Base-by-base conservation (phyloP, 1,139 yeast genomes). In the Candida sanyaensis region DNA sequence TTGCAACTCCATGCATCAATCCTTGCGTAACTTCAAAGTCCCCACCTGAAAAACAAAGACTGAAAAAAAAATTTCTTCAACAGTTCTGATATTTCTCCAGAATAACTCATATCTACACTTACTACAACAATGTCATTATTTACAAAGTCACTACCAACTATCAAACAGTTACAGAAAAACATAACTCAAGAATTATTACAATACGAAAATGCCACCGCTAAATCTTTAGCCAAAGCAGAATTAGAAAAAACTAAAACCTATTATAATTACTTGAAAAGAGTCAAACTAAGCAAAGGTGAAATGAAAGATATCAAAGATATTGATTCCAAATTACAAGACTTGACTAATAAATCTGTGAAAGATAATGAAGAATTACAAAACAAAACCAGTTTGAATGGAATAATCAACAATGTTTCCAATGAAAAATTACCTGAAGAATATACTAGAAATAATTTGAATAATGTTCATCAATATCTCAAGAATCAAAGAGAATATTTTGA, bases 401-500 rank as follows among this genome's bases (percentile, higher is more conserved):
- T 52, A n/a, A 27, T 46, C 12, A 45, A 44, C 9, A 42, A 46
- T 56, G 56, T 39, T 55, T 61, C 24, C 51, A 50, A 26, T 26
- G 39, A 34, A 9, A 30, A 37, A 23, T 30, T 34, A 36, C 38
- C 46, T 4, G 34, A 34, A 12, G 48, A 44, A 4, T 49, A 55
- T 34, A 47, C 51, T 42, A 34, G 45, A 37, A 51, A 53, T 37
- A 53, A 81, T 54, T 73, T 86, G 48, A 51, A 60, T 8, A 85
- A 83, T 56, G 73, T 84, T 10, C 63, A 75, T 23, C 67, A 69
- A 3, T 92, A 83, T 60, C 71, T 92, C 48, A 73, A 75, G 43
- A 82, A 86, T 53, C 98, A 92, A 65, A 76, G 96, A 54, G 81
- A 77, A 9, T 92, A 90, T 67, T 83, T 82, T 51, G 93, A 86